Percentiles rank a stretch among this genome's conserved stretches.
These are phyloP conservation scores for Debaryomyces sp. DNA, from an alignment of 1,139 yeast species.

Conservation along the genomic window DNA sequence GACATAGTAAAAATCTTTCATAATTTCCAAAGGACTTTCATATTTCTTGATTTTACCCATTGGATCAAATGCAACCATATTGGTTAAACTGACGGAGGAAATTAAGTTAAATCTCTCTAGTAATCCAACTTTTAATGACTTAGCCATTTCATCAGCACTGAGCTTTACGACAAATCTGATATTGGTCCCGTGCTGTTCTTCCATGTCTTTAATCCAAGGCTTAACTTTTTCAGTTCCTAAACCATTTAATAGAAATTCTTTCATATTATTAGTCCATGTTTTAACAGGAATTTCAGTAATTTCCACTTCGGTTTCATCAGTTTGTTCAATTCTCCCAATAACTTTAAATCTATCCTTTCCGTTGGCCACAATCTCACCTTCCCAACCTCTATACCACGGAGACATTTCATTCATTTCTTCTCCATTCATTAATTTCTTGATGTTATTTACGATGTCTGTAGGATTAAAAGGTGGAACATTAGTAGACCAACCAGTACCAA, in stretches of 20 bases:
- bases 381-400: conserved; percentile 98
- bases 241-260: conserved; percentile 78
- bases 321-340: conserved; percentile 77
- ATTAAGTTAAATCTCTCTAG: conserved; percentile 81
- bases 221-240: conserved; percentile 71
- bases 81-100: conserved; percentile 68
- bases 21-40: conserved; percentile 71
- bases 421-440: conserved; percentile 71
- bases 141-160: conserved; percentile 79
- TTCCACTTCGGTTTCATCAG: conserved; percentile 79
- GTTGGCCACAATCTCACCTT: conserved; percentile 70
- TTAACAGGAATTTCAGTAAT: conserved; percentile 93
- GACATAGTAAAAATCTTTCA: conserved; percentile 81
- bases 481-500: conserved; percentile 99
- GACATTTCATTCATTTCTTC: conserved; percentile 72
- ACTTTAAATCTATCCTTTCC: conserved; percentile 71
- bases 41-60: conserved; percentile 86
- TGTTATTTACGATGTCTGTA: conserved; percentile 71
- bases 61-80: conserved; percentile 98
- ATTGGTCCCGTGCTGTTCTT: conserved; percentile 86
- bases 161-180: conserved; percentile 79
- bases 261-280: conserved; percentile 90
- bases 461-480: conserved; percentile 92
- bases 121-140: conserved; percentile 72
- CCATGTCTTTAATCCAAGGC: conserved; percentile 94